Evolutionary conservation across 108 stramenopile genomes (phyloP), one percentile per base, ranked within the genome.

Genomic region (Skeletonema grethae): DNA sequence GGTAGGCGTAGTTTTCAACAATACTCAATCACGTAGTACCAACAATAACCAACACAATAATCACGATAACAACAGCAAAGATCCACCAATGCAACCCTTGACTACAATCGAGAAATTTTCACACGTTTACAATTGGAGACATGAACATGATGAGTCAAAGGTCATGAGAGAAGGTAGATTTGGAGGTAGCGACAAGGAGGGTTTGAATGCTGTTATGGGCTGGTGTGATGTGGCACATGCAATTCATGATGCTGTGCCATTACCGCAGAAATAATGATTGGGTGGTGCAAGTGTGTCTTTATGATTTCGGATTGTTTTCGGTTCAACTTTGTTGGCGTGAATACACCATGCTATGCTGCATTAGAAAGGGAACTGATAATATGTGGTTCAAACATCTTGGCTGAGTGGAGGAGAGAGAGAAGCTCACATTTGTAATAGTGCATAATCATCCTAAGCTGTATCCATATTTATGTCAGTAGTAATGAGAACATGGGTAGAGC

Each of bases 221-320:
- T 78, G 77, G 77, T 78, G 70, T 61, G 70, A 66, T 6, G 28
- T 78, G 11, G 28, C 70, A 16, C 69, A 72, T 61, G 70, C 58
- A 4, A 10, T 61, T 32, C 60, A 61, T 36, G 32, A 61, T 61
- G 7, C 60, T 18, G 6, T 61, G 2, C 60, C 60, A 20, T 32
- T 61, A 8, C 60, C 60, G 7, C 50, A 53, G 22, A 53, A 20
- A 53, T 53, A 20, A 53, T 53, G 5, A 53, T 53, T 43, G 15
- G 41, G 41, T 15, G 15, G 41, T n/a, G 3, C 15, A 43, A 43
- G 36, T 43, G 41, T 43, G 3, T n/a, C n/a, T 43, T 3, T 15
- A n/a, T 43, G 13, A n/a, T n/a, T n/a, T 43, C 15, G 15, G 41
- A n/a, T 43, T 4, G 41, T 15, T 43, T 43, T 43, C n/a, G 41